Percentiles rank a stretch among this genome's conserved stretches.
Conservation (phyloP, 2,329 filamentous ascomycete species). For the Calycina marina region DNA sequence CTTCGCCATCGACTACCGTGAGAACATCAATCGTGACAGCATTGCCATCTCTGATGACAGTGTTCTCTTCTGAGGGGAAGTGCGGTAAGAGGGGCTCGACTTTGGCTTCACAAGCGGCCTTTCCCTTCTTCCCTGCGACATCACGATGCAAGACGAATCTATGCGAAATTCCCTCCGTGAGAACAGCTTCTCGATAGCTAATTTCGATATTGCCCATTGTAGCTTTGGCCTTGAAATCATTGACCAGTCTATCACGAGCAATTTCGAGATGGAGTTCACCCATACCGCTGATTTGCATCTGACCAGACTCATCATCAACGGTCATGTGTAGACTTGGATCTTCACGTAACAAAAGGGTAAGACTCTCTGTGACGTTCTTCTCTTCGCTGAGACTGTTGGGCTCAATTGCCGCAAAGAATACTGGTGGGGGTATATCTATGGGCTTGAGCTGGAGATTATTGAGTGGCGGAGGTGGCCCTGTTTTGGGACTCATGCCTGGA, state of each 20-base stretch:
- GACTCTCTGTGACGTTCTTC: constrained; percentile 60
- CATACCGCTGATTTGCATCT: constrained; percentile 91
- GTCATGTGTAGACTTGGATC: constrained; percentile 83
- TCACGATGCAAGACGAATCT: constrained; percentile 60
- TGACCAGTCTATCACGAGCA: constrained; percentile 71
- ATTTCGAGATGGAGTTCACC: constrained; percentile 92
- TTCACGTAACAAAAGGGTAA: constrained; percentile 71
- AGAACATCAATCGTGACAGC: constrained; percentile 38
- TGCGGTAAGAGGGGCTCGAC: constrained; percentile 44
- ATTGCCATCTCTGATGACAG: constrained; percentile 55
- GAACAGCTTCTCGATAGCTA: constrained; percentile 78
- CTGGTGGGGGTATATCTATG: constrained; percentile 79
- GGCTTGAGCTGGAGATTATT: constrained; percentile 71
- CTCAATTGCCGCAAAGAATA: constrained; percentile 93
- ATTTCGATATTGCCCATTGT: constrained; percentile 86
- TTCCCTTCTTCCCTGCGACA: constrained; percentile 66
- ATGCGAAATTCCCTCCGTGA: constrained; percentile 38
- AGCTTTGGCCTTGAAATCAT: constrained; percentile 76
- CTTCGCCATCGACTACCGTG: constrained; percentile 23
- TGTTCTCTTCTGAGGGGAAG: constrained; percentile 26
- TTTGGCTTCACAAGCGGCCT: constrained; percentile 56
- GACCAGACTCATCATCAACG: constrained; percentile 77
- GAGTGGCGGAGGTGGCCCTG: constrained; percentile 51
- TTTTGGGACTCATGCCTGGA: constrained; percentile 41
- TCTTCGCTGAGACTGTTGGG: constrained; percentile 64